Evolutionary conservation across 176 grass and related monocot genomes (phyloP).

Genomic region (Musa itinerans): DNA sequence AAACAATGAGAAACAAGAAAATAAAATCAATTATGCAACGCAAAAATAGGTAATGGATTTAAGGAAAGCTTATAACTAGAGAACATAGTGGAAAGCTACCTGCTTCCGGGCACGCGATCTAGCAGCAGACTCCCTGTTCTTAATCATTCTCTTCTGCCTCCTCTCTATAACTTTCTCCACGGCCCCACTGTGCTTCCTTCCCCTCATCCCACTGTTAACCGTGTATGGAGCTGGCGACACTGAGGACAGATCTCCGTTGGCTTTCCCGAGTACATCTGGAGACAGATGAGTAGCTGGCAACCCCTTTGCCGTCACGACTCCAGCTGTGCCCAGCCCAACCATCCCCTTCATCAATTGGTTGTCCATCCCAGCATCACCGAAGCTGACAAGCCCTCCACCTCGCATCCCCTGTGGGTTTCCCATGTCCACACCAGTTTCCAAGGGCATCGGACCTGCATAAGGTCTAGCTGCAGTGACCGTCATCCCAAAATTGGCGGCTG

Average conservation of each 20-base stretch:
- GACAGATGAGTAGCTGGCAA: neutral
- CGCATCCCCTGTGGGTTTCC: neutral
- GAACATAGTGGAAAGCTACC: neutral
- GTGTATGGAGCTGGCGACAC: neutral
- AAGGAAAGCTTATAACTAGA: neutral
- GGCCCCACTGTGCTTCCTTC: slow-evolving; percentile 35
- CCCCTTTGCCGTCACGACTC: neutral
- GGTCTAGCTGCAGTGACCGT: neutral
- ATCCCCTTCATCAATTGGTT: neutral
- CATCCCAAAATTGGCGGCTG: neutral
- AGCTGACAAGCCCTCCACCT: neutral
- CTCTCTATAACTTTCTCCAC: slow-evolving; percentile 52
- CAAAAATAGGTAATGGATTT: neutral
- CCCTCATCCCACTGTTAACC: slow-evolving; percentile 28
- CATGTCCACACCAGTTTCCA: neutral
- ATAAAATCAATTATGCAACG: neutral
- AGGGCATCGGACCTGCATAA: neutral
- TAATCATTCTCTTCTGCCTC: slow-evolving; percentile 2
- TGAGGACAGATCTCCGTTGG: neutral
- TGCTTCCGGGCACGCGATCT: slow-evolving; percentile 8
- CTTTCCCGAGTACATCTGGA: neutral
- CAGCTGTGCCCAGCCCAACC: neutral
- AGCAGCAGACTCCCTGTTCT: slow-evolving; percentile 11
- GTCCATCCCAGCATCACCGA: neutral
- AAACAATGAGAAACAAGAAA: too few relatives aligned